A percentile compares a stretch with the other conserved stretches of the same genome.
These are phyloP conservation scores for Panaeolus papilionaceus DNA, from an alignment of 768 basidiomycete species.

Conservation along the genomic window DNA sequence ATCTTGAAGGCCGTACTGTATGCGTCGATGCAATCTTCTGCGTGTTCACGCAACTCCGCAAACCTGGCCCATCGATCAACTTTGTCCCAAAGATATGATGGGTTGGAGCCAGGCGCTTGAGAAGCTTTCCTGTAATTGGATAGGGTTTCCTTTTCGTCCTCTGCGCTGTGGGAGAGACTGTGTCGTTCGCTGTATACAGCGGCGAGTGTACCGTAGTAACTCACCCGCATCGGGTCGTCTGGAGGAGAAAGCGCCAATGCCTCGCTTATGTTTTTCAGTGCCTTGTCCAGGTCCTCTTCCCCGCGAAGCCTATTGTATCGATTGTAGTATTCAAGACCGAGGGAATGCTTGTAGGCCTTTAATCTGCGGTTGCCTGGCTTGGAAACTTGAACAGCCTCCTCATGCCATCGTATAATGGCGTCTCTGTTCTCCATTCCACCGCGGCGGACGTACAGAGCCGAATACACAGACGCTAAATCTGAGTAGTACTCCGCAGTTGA, in stretches of 20 bases:
- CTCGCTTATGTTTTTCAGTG: conserved; percentile 16
- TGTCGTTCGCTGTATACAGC: conserved; percentile 14
- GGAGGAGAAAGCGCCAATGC: conserved; percentile 11
- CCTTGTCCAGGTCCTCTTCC: conserved; percentile 19
- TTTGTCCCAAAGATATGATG: conserved; percentile 18
- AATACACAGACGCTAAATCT: neutral
- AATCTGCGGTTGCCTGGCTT: conserved; percentile 1
- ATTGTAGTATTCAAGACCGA: conserved; percentile 7
- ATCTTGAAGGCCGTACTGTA: conserved; percentile 23
- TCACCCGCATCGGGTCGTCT: neutral
- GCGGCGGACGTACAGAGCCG: neutral
- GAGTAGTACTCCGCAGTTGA: neutral
- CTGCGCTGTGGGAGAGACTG: conserved; percentile 6
- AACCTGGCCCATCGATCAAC: conserved; percentile 23
- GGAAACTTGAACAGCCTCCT: conserved; percentile 20
- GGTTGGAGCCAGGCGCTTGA: conserved; percentile 13
- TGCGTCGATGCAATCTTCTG: conserved; percentile 19
- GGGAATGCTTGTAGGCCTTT: neutral
- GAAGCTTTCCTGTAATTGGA: conserved; percentile 12
- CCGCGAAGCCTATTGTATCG: conserved; percentile 15
- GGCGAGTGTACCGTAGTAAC: conserved; percentile 8
- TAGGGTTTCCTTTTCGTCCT: conserved; percentile 14
- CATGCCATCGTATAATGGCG: conserved; percentile 21
- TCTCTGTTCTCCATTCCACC: conserved; percentile 15
- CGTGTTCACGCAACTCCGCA: conserved; percentile 9